Conservation (phyloP, 2,329 filamentous ascomycete species). For the Microcyclospora tardicrescens region DNA sequence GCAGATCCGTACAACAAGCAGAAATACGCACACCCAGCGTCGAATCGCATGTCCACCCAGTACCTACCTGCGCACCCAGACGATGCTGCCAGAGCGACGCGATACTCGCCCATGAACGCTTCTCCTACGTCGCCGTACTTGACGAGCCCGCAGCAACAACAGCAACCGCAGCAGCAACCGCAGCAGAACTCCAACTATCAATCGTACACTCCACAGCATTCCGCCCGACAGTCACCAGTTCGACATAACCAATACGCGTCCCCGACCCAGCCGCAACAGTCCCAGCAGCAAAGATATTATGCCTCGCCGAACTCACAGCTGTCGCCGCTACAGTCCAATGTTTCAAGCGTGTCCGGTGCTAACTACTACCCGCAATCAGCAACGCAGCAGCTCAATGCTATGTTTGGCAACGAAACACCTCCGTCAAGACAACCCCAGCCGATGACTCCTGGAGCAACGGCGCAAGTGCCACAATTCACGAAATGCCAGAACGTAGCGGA, state of each 20-base stretch:
- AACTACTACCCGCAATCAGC: slow-evolving; percentile 58
- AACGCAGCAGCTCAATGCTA: slow-evolving; percentile 56
- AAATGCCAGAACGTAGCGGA: slow-evolving; percentile 62
- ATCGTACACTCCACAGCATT: slow-evolving; percentile 28
- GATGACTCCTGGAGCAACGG: slow-evolving; percentile 38
- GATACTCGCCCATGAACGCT: slow-evolving; percentile 94
- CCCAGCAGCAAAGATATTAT: slow-evolving; percentile 39
- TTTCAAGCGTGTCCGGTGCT: slow-evolving; percentile 25
- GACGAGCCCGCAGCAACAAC: slow-evolving; percentile 43
- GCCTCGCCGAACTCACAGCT: slow-evolving; percentile 54
- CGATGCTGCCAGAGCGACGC: slow-evolving; percentile 59
- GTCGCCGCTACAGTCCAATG: slow-evolving; percentile 60
- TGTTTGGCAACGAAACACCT: slow-evolving; percentile 45
- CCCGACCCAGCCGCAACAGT: slow-evolving; percentile 23
- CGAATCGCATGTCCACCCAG: slow-evolving; percentile 64
- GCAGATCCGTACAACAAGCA: slow-evolving; percentile 72
- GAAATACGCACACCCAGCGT: slow-evolving; percentile 72
- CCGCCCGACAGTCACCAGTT: slow-evolving; percentile 67
- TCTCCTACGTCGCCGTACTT: slow-evolving; percentile 71
- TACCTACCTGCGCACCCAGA: slow-evolving; percentile 35
- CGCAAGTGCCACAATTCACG: slow-evolving; percentile 72
- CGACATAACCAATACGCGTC: slow-evolving; percentile 47
- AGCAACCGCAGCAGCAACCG: slow-evolving; percentile 28
- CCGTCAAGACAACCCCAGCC: slow-evolving; percentile 26
- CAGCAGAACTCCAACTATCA: neutral